Base-by-base conservation (phyloP, 768 basidiomycete species). In the Boletus insuetus region DNA sequence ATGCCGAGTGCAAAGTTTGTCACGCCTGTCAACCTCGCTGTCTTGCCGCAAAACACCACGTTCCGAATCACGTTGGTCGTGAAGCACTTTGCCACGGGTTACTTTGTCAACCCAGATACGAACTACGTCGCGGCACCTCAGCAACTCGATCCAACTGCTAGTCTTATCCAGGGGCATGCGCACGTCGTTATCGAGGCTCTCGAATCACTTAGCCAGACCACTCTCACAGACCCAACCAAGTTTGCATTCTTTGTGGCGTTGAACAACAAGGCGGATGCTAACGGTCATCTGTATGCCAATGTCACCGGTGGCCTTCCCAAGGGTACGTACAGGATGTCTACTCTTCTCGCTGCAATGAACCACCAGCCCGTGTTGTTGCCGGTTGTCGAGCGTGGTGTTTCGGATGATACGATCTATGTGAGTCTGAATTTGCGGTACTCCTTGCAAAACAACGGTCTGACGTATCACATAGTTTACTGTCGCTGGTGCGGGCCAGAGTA, bases 181-280 rank as follows among this genome's bases (percentile, higher is more conserved):
- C 87, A 89, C 62, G 69, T 87, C 61, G 83, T 84, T 41, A 73
- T 88, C 51, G 79, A 87, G 69, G 53, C 67, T 49, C 71, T 89
- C 53, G 56, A 64, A 16, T 73, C 78, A 13, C 69, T 86, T 51
- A 70, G 70, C 37, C 75, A 81, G 58, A 81, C 83, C 13, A 73
- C 67, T 1, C 75, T 81, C 2, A 75, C 74, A 14, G 68, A 86
- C 67, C 78, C 82, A 16, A 73, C 62, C 26, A 66, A 72, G 31
- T 87, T 87, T 53, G 78, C 77, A 12, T 86, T 82, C 70, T 87
- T 87, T 77, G 77, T 75, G 65, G 77, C 76, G 38, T 55, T 86
- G 61, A 84, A 82, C 64, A 62, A 55, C 11, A 61, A 58, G 54
- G 73, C 74, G 1, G 76, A 81, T 14, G 69, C 68, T 34, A 69